These are phyloP conservation scores for Pseudoperonospora humuli DNA, from an alignment of 352 stramenopile genomes.

Conservation along the genomic window DNA sequence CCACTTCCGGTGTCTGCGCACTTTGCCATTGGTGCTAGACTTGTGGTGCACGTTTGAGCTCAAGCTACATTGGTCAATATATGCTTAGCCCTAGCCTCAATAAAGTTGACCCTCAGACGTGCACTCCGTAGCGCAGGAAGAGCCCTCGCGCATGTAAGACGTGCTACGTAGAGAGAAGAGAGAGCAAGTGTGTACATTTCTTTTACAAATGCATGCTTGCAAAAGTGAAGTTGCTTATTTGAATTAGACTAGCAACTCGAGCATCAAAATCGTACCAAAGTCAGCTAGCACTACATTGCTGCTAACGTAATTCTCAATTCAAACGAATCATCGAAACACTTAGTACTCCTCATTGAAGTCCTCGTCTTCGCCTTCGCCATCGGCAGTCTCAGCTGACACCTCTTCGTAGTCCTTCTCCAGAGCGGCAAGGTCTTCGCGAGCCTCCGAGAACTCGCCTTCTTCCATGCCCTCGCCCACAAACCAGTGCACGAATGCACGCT, in stretches of 20 bases:
- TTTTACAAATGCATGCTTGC: too few relatives aligned
- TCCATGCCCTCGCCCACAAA: constrained; percentile 99
- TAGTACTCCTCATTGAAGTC: constrained; percentile 88
- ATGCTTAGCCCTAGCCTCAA: too few relatives aligned
- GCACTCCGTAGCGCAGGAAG: too few relatives aligned
- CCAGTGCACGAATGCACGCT: constrained; percentile 97
- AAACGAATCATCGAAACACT: not conserved
- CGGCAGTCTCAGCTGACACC: constrained; percentile 96
- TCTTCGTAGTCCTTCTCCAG: constrained; percentile 98
- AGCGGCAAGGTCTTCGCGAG: constrained; percentile 90
- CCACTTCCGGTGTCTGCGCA: constrained; percentile 3
- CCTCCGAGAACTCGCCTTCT: constrained; percentile 99
- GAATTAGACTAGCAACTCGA: constrained; percentile 6
- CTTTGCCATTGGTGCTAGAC: not conserved
- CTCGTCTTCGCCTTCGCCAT: constrained; percentile 92
- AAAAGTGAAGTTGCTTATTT: not conserved
- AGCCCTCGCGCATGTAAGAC: too few relatives aligned
- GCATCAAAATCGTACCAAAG: not conserved
- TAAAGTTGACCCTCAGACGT: too few relatives aligned
- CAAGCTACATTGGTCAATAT: too few relatives aligned
- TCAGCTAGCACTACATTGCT: not conserved
- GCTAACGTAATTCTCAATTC: not conserved
- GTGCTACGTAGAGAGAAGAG: too few relatives aligned
- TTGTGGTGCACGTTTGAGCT: too few relatives aligned
- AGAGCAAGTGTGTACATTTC: too few relatives aligned